Evolutionary conservation across 257 asterid genomes (phyloP), one percentile per base, ranked within the genome.

Genomic region (Nicotiana obtusifolia): DNA sequence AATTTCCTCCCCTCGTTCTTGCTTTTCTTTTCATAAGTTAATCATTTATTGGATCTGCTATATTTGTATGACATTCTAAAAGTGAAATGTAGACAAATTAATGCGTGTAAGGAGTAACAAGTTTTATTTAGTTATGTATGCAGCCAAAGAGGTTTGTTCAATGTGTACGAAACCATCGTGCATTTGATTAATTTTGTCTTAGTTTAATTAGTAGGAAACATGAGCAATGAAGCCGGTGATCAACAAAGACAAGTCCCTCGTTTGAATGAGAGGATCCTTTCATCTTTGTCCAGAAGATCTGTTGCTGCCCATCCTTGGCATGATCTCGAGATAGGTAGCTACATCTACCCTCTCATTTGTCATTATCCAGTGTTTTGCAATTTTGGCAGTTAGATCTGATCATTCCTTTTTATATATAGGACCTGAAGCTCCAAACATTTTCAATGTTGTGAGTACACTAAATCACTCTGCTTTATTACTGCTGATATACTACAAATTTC

Each of bases 281-380:
- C 92, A 16, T 86, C 92, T 56, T 13, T 89, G 82, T 88, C 93
- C 0, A 87, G 92, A 82, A 87, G 89, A 86, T 84, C 93, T 1
- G 89, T 89, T 73, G 93, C 93, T 82, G 93, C 93, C 73, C 93
- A 89, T 82, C 89, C 93, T 10, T 90, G 93, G 91, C 93, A 90
- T 77, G 93, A 90, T 52, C 93, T 90, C 64, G 92, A 90, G 71
- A 89, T 90, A 19, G 93, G 93, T 89, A 37, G 44, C 44, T 37
- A 86, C 10, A 19, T 57, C 3, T 56, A 56, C 61, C 20, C 22
- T n/a, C 15, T 41, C 57, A 37, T 69, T 41, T 20, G 11, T 3
- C 20, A 3, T 41, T 41, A 53, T 69, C n/a, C 77, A 61, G 68
- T 62, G 56, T 20, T 33, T 33, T 10, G 44, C 44, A 37, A 24